Base-by-base conservation (phyloP, 192 early-diverging fungal genomes). In the Linnemannia zychae region DNA sequence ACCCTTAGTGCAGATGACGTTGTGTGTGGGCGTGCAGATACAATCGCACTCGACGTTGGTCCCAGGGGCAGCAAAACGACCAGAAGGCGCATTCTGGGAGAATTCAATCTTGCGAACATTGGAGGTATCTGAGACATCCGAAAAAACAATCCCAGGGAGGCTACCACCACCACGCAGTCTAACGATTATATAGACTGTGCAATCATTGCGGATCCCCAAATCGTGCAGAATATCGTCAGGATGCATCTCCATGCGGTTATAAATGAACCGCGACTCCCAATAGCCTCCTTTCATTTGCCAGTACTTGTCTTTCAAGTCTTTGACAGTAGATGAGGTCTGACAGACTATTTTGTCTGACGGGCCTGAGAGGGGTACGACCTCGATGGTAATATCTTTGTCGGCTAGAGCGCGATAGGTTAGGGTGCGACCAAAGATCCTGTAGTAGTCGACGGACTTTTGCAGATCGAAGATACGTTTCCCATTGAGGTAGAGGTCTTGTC, bases 261-360 rank as follows among this genome's bases (percentile, higher is more conserved):
- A n/a, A n/a, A n/a, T n/a, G n/a, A n/a, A n/a, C n/a, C n/a, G n/a
- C n/a, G n/a, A n/a, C n/a, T n/a, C n/a, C n/a, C n/a, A n/a, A n/a
- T n/a, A n/a, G n/a, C n/a, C n/a, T n/a, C n/a, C n/a, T n/a, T n/a
- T n/a, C n/a, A n/a, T n/a, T n/a, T n/a, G n/a, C n/a, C n/a, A n/a
- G n/a, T n/a, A n/a, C n/a, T n/a, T n/a, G n/a, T n/a, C n/a, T n/a
- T n/a, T n/a, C n/a, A n/a, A n/a, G n/a, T n/a, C n/a, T n/a, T n/a
- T n/a, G 13, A 94, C 92, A 78, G 94, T 95, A 57, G 97, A 90
- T 69, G 94, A 96, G 94, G 96, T 91, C 96, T 98, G n/a, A n/a
- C n/a, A n/a, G n/a, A n/a, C n/a, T n/a, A n/a, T n/a, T n/a, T n/a
- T n/a, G n/a, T n/a, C n/a, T n/a, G n/a, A n/a, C n/a, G n/a, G n/a